Evolutionary conservation across 2,329 filamentous ascomycete species (phyloP).

Genomic region (Xenosphaeropsis pyriputrescens): DNA sequence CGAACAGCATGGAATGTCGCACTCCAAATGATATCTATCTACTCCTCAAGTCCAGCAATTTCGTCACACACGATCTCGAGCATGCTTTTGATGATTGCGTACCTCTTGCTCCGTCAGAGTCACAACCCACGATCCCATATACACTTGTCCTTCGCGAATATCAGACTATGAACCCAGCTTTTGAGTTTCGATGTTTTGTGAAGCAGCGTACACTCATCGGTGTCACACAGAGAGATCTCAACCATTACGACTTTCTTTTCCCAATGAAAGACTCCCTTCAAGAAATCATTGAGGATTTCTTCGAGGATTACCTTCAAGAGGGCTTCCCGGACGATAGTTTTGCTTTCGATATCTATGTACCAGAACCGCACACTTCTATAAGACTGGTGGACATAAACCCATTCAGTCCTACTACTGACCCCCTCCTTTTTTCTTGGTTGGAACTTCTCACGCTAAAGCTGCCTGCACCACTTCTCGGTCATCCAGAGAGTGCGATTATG

Average conservation of each 20-base stretch:
- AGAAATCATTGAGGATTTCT: conserved; percentile 61
- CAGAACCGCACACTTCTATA: conserved; percentile 38
- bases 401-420: conserved; percentile 82
- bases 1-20: conserved; percentile 85
- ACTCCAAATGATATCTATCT: conserved; percentile 86
- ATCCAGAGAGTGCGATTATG: conserved; percentile 16
- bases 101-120: conserved; percentile 6
- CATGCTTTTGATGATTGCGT: conserved; percentile 73
- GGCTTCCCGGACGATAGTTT: conserved; percentile 78
- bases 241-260: conserved; percentile 72
- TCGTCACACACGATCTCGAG: conserved; percentile 85
- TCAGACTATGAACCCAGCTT: conserved; percentile 74
- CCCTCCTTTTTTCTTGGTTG: conserved; percentile 76
- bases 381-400: conserved; percentile 91
- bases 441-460: conserved; percentile 67
- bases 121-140: conserved; percentile 19
- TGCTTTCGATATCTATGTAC: conserved; percentile 85
- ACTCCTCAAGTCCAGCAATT: conserved; percentile 85
- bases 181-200: conserved; percentile 95
- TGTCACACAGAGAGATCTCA: conserved; percentile 79
- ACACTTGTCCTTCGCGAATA: conserved; percentile 73
- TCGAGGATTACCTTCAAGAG: conserved; percentile 55
- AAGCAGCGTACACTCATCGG: conserved; percentile 67
- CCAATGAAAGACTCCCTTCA: conserved; percentile 49
- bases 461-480: conserved; percentile 38